These are phyloP conservation scores for Cordyceps militaris DNA, from an alignment of 2,329 filamentous ascomycete genomes.

Conservation along the genomic window DNA sequence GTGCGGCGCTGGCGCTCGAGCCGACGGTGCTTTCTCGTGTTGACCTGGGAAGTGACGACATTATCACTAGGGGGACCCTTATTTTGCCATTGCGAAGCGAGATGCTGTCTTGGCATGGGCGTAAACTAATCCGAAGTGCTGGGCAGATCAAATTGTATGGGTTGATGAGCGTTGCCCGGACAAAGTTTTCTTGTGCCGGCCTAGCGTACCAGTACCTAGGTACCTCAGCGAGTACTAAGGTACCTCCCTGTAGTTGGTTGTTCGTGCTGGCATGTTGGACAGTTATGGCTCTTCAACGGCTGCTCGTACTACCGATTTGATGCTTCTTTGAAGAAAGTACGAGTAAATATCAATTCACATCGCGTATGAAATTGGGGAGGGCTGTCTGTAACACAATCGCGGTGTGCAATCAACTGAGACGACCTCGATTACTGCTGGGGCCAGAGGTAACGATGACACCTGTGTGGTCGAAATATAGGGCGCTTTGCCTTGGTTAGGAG, in stretches of 20 bases:
- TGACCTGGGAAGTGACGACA: constrained; percentile 1
- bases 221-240: too few relatives aligned
- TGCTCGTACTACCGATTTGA: too few relatives aligned
- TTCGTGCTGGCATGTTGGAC: too few relatives aligned
- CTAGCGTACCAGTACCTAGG: too few relatives aligned
- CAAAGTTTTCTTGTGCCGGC: background rate
- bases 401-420: constrained; percentile 1
- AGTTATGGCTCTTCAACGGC: too few relatives aligned
- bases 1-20: background rate
- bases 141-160: background rate
- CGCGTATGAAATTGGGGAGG: too few relatives aligned
- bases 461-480: too few relatives aligned
- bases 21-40: background rate
- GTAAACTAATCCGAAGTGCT: too few relatives aligned
- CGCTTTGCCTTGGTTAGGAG: background rate
- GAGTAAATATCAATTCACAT: too few relatives aligned
- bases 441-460: too few relatives aligned
- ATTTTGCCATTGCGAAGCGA: background rate
- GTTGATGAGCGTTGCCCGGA: background rate
- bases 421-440: background rate
- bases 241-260: too few relatives aligned
- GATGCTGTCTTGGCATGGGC: background rate
- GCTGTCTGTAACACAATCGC: background rate
- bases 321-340: too few relatives aligned
- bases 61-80: background rate